Evolutionary conservation across 345 rosid species (phyloP), one percentile per base, ranked within the genome.

Genomic region (Syzygium jambos): DNA sequence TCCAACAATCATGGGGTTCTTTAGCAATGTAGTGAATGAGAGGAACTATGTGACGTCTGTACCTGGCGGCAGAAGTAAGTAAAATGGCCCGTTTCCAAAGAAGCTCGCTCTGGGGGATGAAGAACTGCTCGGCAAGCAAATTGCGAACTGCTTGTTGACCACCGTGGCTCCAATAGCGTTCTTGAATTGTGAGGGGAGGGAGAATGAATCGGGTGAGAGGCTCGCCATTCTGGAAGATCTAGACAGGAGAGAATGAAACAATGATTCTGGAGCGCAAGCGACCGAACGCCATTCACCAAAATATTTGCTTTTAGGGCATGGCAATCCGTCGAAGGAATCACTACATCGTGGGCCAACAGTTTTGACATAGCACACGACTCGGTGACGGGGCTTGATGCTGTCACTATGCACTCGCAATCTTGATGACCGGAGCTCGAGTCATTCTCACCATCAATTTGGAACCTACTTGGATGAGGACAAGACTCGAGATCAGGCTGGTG

Each of bases 61-160:
- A 21, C 90, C 89, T 25, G 78, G 22, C 7, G 85, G 78, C 13
- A 88, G 86, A 19, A 80, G 82, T n/a, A 92, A 68, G 85, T 68
- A 89, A 61, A 89, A 89, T 11, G 92, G 91, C 85, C 89, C 91
- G 22, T 88, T 85, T 7, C 92, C 90, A 51, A 92, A 90, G 90
- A 63, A 92, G 22, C 86, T 86, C 53, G 84, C 90, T 52, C 93
- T 90, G 46, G 65, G 68, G 77, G 87, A 84, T 11, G 59, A 84
- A 84, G 86, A 87, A 68, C 46, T 68, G 84, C 92, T 84, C 80
- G 92, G 93, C 29, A 90, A 34, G 87, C 93, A 92, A 53, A 92
- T 85, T 8, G 92, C 93, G 56, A 92, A 92, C 86, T 89, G 89
- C 80, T 34, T 34, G 46, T 34, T 68, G 80, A 68, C 46, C 80